A percentile compares a stretch with the other conserved stretches of the same genome.
phyloP scores from a whole-genome alignment of 2,329 filamentous ascomycete species.

The Beauveria australis region DNA sequence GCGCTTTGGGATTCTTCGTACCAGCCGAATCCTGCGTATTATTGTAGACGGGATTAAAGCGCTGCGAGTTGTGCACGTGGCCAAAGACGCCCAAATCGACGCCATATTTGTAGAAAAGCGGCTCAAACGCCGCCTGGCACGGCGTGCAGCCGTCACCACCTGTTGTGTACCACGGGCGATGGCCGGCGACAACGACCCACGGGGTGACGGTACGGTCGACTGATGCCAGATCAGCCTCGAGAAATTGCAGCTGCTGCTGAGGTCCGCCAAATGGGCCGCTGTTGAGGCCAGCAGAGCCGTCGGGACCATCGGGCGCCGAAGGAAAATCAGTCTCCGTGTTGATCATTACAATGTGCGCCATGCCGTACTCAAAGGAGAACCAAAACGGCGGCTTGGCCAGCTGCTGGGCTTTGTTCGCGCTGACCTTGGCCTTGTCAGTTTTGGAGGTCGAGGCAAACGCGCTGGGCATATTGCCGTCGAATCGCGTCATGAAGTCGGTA shows the following conservation, averaged over 20 bases:
- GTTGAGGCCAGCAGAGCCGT: conserved; percentile 24
- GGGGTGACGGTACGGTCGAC: conserved; percentile 48
- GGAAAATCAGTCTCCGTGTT: conserved; percentile 27
- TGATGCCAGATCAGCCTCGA: conserved; percentile 45
- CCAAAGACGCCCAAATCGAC: conserved; percentile 50
- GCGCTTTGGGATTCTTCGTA: conserved; percentile 25
- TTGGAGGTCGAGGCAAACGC: conserved; percentile 42
- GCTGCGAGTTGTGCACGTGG: conserved; percentile 51
- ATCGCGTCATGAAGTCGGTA: conserved; percentile 50
- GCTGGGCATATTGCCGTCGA: conserved; percentile 35
- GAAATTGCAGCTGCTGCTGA: conserved; percentile 44
- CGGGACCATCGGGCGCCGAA: conserved; percentile 21
- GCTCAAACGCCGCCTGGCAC: conserved; percentile 46
- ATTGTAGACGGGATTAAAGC: conserved; percentile 36
- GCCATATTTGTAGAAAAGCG: conserved; percentile 44
- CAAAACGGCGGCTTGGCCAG: conserved; percentile 23
- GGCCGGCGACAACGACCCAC: conserved; percentile 30
- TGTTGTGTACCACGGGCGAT: conserved; percentile 41
- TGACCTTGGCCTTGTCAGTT: conserved; percentile 29
- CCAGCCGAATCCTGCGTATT: conserved; percentile 27
- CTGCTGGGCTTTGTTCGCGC: conserved; percentile 36
- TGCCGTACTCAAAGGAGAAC: conserved; percentile 23
- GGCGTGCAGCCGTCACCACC: conserved; percentile 30
- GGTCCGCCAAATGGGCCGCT: conserved; percentile 40
- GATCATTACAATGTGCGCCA: conserved; percentile 22